Conservation (phyloP, 306 rosid species). For the Morella rubra region DNA sequence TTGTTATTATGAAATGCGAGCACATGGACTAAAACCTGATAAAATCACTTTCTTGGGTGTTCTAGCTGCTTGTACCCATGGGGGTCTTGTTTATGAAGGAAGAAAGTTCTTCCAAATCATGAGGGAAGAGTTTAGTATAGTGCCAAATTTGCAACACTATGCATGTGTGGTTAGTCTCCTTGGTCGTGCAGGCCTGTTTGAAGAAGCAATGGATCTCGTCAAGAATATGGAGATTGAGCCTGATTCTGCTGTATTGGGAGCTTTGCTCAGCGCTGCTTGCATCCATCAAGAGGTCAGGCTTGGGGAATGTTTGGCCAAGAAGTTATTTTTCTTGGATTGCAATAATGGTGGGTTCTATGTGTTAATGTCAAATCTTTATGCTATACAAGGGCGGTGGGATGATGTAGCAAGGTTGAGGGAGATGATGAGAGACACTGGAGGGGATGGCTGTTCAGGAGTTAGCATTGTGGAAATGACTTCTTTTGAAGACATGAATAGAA, state of each 20-base stretch:
- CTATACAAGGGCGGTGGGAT: slow-evolving; percentile 65
- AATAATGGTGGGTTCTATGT: slow-evolving; percentile 63
- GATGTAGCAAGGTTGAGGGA: slow-evolving; percentile 75
- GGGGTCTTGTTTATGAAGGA: slow-evolving; percentile 62
- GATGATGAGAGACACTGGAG: slow-evolving; percentile 71
- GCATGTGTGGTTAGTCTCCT: slow-evolving; percentile 69
- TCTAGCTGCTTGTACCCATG: slow-evolving; percentile 70
- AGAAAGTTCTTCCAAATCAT: slow-evolving; percentile 42
- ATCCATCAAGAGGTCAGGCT: slow-evolving; percentile 63
- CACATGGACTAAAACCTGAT: slow-evolving; percentile 60
- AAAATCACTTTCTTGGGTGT: slow-evolving; percentile 70
- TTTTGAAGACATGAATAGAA: slow-evolving; percentile 20
- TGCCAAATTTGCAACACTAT: slow-evolving; percentile 66
- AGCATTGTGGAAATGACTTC: slow-evolving; percentile 52
- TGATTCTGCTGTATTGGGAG: slow-evolving; percentile 78
- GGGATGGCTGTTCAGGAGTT: slow-evolving; percentile 60
- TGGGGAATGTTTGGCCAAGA: slow-evolving; percentile 65
- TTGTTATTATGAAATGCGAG: slow-evolving; percentile 51
- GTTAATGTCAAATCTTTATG: slow-evolving; percentile 77
- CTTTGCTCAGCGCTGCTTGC: slow-evolving; percentile 68
- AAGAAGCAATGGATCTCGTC: slow-evolving; percentile 56
- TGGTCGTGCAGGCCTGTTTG: slow-evolving; percentile 63
- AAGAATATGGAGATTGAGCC: slow-evolving; percentile 56
- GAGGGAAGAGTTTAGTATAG: slow-evolving; percentile 46
- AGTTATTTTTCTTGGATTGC: slow-evolving; percentile 50